Evolutionary conservation across 1,139 yeast species (phyloP).

Genomic region (Kodamaea ohmeri): DNA sequence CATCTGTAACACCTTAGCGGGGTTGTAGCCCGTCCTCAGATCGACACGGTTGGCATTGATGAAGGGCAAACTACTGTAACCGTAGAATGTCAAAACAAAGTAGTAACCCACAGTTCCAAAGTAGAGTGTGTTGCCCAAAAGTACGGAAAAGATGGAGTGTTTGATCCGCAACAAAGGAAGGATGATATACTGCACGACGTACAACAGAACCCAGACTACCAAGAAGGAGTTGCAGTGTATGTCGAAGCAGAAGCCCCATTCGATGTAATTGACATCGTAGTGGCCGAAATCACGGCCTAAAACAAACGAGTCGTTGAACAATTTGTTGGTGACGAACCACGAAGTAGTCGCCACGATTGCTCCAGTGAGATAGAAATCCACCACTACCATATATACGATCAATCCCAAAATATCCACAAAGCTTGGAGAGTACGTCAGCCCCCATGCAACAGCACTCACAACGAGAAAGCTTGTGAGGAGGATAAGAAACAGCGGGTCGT

Average conservation of each 20-base stretch:
- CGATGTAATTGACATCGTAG: constrained; percentile 55
- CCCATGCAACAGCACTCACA: constrained; percentile 87
- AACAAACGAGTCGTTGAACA: constrained; percentile 49
- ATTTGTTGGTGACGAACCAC: constrained; percentile 68
- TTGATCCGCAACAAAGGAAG: constrained; percentile 68
- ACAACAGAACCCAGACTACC: constrained; percentile 74
- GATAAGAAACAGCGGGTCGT: constrained; percentile 85
- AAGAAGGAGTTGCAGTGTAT: constrained; percentile 88
- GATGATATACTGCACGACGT: constrained; percentile 71
- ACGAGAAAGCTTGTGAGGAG: constrained; percentile 62
- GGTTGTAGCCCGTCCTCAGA: constrained; percentile 44
- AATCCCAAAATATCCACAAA: constrained; percentile 58
- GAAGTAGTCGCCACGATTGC: constrained; percentile 63
- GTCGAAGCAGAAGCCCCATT: constrained; percentile 94
- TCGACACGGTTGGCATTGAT: constrained; percentile 48
- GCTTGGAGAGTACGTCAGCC: constrained; percentile 71
- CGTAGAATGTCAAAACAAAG: constrained; percentile 77
- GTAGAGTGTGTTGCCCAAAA: constrained; percentile 78
- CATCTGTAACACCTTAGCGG: constrained; percentile 37
- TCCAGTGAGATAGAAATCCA: constrained; percentile 78
- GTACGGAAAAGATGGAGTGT: constrained; percentile 56
- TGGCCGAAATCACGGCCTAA: constrained; percentile 22
- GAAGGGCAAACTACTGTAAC: constrained; percentile 82
- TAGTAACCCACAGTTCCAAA: constrained; percentile 72
- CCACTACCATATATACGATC: constrained; percentile 77